Percentiles rank a stretch among this genome's conserved stretches.
Evolutionary conservation across 805 yeast genomes (phyloP).

Genomic region (Starmerella sirachaensis): DNA sequence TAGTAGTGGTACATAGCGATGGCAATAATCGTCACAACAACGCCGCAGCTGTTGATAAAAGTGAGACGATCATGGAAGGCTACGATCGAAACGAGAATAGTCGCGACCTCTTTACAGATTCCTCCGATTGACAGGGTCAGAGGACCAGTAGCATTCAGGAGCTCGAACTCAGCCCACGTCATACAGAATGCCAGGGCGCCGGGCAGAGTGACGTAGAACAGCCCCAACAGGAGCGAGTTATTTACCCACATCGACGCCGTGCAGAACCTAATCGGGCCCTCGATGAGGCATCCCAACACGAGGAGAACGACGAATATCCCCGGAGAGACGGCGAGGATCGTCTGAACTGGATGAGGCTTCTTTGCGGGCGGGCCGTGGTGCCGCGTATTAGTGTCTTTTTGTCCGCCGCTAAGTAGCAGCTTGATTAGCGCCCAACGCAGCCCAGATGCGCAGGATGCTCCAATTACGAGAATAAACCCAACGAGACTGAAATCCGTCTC

Average conservation of each 20-base stretch:
- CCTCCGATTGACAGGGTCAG: conserved; percentile 84
- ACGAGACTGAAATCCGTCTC: conserved; percentile 30
- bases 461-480: conserved; percentile 65
- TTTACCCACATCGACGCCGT: conserved; percentile 50
- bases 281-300: conserved; percentile 51
- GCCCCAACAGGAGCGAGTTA: conserved; percentile 46
- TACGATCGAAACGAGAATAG: conserved; percentile 56
- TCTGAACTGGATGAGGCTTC: conserved; percentile 53
- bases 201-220: conserved; percentile 56
- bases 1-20: conserved; percentile 63
- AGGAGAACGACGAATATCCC: conserved; percentile 59
- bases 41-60: conserved; percentile 57
- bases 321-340: conserved; percentile 77
- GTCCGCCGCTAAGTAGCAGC: conserved; percentile 49
- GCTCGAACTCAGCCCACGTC: conserved; percentile 72
- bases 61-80: conserved; percentile 67
- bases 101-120: conserved; percentile 79
- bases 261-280: conserved; percentile 49
- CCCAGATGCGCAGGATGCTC: conserved; percentile 75
- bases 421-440: conserved; percentile 94
- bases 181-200: conserved; percentile 79
- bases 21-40: conserved; percentile 61
- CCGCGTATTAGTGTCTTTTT: background rate
- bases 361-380: conserved; percentile 1
- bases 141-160: conserved; percentile 70